Evolutionary conservation across 2,329 filamentous ascomycete genomes (phyloP).

Genomic region (Sporothrix pallida): DNA sequence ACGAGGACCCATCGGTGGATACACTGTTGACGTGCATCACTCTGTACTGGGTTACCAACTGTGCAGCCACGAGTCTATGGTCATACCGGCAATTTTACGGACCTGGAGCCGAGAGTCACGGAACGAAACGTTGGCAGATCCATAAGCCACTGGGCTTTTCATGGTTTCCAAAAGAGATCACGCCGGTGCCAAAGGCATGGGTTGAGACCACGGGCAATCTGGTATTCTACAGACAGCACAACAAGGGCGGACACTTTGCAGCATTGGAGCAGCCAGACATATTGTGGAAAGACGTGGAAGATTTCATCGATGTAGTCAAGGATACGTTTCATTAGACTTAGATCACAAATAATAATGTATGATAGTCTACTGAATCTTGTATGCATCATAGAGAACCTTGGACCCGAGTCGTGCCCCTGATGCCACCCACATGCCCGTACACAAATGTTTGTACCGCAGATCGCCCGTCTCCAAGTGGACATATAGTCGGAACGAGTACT

Average conservation of each 20-base stretch:
- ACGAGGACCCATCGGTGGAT: background rate
- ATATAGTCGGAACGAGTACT: background rate
- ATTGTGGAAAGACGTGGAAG: constrained; percentile 11
- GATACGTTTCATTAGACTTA: too few relatives aligned
- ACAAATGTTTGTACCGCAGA: background rate
- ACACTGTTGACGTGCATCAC: background rate
- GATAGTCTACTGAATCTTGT: background rate
- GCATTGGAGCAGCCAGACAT: constrained; percentile 1
- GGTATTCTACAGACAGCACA: constrained; percentile 2
- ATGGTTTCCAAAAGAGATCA: background rate
- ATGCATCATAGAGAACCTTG: constrained; percentile 1
- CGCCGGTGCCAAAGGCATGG: constrained; percentile 6
- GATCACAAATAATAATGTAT: too few relatives aligned
- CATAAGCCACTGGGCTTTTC: constrained; percentile 13
- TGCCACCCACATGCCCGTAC: constrained; percentile 11
- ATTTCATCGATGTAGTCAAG: constrained; percentile 9
- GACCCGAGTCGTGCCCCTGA: background rate
- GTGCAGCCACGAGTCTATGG: constrained; percentile 11
- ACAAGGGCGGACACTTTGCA: background rate
- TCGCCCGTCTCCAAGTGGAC: constrained; percentile 7
- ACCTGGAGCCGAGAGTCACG: background rate
- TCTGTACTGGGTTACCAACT: constrained; percentile 18
- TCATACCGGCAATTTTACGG: constrained; percentile 18
- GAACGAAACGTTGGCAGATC: background rate
- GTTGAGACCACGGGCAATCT: constrained; percentile 3